These are phyloP conservation scores for Aspergillus phoenicis DNA, from an alignment of 2,329 filamentous ascomycete species.

Conservation along the genomic window DNA sequence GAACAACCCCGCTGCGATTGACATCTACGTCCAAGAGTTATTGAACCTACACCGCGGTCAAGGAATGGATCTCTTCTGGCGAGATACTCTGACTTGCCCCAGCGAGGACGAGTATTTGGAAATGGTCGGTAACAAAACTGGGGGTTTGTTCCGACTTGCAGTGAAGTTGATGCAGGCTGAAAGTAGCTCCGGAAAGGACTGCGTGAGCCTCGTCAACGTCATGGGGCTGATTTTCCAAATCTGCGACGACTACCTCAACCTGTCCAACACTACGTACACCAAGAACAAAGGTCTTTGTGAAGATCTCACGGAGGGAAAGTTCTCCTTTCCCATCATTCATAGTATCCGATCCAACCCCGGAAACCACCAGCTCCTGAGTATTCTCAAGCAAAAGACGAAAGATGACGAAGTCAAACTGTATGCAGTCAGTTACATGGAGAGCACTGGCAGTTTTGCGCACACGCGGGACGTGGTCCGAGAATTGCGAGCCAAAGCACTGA, in stretches of 20 bases:
- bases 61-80: slow-evolving; percentile 54
- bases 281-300: slow-evolving; percentile 92
- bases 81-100: slow-evolving; percentile 49
- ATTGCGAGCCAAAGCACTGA: slow-evolving; percentile 65
- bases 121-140: slow-evolving; percentile 55
- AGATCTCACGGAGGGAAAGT: slow-evolving; percentile 95
- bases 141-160: slow-evolving; percentile 50
- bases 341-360: slow-evolving; percentile 69
- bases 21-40: slow-evolving; percentile 50
- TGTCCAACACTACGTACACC: slow-evolving; percentile 71
- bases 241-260: slow-evolving; percentile 81
- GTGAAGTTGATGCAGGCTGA: slow-evolving; percentile 51
- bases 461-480: slow-evolving; percentile 68
- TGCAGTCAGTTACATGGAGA: slow-evolving; percentile 87
- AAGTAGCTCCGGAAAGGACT: slow-evolving; percentile 43
- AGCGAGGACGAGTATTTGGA: slow-evolving; percentile 52
- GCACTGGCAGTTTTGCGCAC: slow-evolving; percentile 86
- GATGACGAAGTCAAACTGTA: slow-evolving; percentile 90
- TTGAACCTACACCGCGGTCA: slow-evolving; percentile 52
- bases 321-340: slow-evolving; percentile 94
- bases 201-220: slow-evolving; percentile 67
- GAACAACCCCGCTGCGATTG: slow-evolving; percentile 43
- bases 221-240: slow-evolving; percentile 52
- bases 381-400: slow-evolving; percentile 83
- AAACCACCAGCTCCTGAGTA: slow-evolving; percentile 77